These are phyloP conservation scores for Pythium phragmitis DNA, from an alignment of 352 stramenopile genomes.

Conservation along the genomic window DNA sequence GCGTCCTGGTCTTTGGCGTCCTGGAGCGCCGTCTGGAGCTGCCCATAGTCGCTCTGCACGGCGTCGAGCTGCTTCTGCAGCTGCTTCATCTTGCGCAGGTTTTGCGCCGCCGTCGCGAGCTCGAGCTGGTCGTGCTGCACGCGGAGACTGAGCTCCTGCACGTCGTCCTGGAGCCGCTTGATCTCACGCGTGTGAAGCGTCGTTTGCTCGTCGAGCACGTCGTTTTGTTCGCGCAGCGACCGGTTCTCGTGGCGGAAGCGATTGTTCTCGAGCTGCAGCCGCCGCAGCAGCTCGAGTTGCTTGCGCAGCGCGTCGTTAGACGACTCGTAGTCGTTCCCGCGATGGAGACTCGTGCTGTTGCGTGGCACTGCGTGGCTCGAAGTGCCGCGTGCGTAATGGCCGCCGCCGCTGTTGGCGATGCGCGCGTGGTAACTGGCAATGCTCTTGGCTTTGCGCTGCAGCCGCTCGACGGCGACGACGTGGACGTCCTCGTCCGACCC, in stretches of 20 bases:
- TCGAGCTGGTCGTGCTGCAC: slow-evolving; percentile 42
- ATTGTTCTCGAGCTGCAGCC: slow-evolving; percentile 72
- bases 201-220: slow-evolving; percentile 42
- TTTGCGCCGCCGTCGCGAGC: slow-evolving; percentile 36
- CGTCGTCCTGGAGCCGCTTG: slow-evolving; percentile 45
- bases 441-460: slow-evolving; percentile 26
- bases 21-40: slow-evolving; percentile 39
- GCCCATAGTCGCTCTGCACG: slow-evolving; percentile 35
- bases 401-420: slow-evolving; percentile 2
- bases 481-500: neutral
- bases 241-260: slow-evolving; percentile 57
- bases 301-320: slow-evolving; percentile 68
- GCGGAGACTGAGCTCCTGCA: slow-evolving; percentile 29
- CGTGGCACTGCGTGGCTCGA: neutral
- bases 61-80: slow-evolving; percentile 39
- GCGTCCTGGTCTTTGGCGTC: slow-evolving; percentile 36
- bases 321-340: slow-evolving; percentile 41
- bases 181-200: slow-evolving; percentile 46
- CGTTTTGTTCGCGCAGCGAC: slow-evolving; percentile 44
- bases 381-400: neutral
- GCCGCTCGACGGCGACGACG: slow-evolving; percentile 14
- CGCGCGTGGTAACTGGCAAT: slow-evolving; percentile 26
- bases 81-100: slow-evolving; percentile 42
- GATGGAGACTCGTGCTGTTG: slow-evolving; percentile 15
- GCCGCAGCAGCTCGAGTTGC: slow-evolving; percentile 65